Conservation (phyloP, 164 flowering plant genomes). For the Vitis rupestris region DNA sequence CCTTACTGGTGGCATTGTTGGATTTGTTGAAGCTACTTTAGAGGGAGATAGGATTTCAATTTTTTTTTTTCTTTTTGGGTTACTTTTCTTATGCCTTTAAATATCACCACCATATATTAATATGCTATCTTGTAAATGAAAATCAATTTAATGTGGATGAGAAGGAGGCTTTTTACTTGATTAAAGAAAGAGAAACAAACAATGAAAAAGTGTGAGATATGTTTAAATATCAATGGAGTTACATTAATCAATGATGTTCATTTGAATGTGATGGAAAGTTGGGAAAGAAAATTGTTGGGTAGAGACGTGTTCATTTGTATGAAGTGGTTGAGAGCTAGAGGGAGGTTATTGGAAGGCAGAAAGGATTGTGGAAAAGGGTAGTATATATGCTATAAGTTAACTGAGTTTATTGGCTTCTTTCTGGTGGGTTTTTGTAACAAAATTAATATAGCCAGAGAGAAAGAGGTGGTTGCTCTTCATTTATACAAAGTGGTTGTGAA, state of each 20-base stretch:
- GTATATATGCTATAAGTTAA: neutral
- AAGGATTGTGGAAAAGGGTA: neutral
- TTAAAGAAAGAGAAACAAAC: neutral
- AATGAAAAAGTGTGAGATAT: neutral
- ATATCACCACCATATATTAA: neutral
- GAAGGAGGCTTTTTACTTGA: neutral
- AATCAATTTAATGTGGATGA: slow-evolving; percentile 15
- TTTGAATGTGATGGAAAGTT: neutral
- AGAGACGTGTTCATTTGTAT: neutral
- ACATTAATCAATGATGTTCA: neutral
- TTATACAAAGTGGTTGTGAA: slow-evolving; percentile 10
- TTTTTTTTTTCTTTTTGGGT: slow-evolving; percentile 6
- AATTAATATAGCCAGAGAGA: neutral
- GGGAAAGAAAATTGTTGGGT: neutral
- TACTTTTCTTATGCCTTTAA: neutral
- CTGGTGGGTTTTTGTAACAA: neutral
- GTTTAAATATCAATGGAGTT: neutral
- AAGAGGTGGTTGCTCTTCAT: slow-evolving; percentile 8
- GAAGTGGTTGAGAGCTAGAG: slow-evolving; percentile 12
- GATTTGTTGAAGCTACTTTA: slow-evolving; percentile 5
- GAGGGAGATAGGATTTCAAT: slow-evolving; percentile 10
- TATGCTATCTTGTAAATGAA: slow-evolving; percentile 23
- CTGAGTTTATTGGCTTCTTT: slow-evolving; percentile 7
- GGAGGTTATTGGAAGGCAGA: slow-evolving; percentile 6
- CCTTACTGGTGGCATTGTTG: neutral